Conservation (phyloP, 2,329 filamentous ascomycete species). For the Hypoxylon sp. region DNA sequence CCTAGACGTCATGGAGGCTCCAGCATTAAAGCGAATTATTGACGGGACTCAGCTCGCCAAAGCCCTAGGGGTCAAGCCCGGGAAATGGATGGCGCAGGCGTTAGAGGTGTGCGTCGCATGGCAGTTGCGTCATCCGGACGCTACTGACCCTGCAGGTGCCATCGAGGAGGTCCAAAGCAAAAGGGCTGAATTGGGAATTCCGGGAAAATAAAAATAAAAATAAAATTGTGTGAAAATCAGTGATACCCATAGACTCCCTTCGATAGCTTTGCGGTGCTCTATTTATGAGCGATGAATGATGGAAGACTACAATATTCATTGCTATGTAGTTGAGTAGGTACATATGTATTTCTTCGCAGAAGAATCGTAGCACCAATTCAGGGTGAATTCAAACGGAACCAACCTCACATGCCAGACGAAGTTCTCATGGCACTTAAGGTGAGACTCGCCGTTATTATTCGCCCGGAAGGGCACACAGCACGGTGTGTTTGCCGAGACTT, state of each 20-base stretch:
- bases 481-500: constrained; percentile 14
- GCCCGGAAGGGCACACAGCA: constrained; percentile 8
- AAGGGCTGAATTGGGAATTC: constrained; percentile 67
- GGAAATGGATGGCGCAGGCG: constrained; percentile 87
- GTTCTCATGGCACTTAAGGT: background rate
- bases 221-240: constrained; percentile 5
- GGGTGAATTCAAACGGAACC: too few species aligned
- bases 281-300: background rate
- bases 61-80: constrained; percentile 77
- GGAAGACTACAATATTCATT: too few species aligned
- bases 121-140: constrained; percentile 85
- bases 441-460: background rate
- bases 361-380: background rate
- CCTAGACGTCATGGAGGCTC: constrained; percentile 70
- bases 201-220: constrained; percentile 29
- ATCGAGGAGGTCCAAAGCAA: constrained; percentile 71
- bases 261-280: background rate
- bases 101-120: constrained; percentile 86
- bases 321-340: too few species aligned
- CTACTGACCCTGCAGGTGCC: constrained; percentile 70
- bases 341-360: background rate
- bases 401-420: background rate
- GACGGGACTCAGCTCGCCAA: constrained; percentile 82
- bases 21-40: constrained; percentile 73
- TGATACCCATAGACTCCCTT: constrained; percentile 43